Evolutionary conservation across 805 yeast species (phyloP).

Genomic region (Zygotorulaspora sp.): DNA sequence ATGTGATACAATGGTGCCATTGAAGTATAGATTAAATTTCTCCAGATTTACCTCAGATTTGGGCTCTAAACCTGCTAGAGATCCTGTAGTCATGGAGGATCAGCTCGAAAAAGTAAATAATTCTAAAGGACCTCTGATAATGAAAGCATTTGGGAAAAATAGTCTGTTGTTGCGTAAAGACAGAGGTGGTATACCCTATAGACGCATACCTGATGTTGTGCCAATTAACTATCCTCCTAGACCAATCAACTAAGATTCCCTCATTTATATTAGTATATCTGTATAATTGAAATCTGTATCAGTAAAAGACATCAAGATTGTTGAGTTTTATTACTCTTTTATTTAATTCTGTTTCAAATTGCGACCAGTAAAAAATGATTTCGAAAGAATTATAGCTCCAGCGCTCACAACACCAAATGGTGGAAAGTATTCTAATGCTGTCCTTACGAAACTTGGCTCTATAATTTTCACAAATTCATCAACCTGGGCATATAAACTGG

Average conservation of each 20-base stretch:
- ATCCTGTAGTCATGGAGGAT: constrained; percentile 24
- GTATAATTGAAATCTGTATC: too few relatives aligned
- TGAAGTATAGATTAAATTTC: constrained; percentile 26
- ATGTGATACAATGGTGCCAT: constrained; percentile 24
- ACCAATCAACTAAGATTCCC: too few relatives aligned
- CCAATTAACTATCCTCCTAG: constrained; percentile 30
- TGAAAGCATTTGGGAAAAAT: constrained; percentile 35
- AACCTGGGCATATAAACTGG: constrained; percentile 42
- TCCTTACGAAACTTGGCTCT: constrained; percentile 37
- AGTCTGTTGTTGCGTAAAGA: constrained; percentile 30
- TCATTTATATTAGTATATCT: too few relatives aligned
- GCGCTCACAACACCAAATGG: constrained; percentile 39
- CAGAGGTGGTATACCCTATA: constrained; percentile 37
- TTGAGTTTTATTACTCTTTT: constrained; percentile 1
- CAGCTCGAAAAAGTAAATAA: constrained; percentile 9
- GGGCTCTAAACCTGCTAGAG: constrained; percentile 26
- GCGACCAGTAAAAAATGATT: constrained; percentile 12
- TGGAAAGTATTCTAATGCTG: constrained; percentile 39
- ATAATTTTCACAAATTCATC: constrained; percentile 38
- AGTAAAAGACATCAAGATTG: too few relatives aligned
- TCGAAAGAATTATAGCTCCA: constrained; percentile 27
- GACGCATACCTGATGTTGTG: constrained; percentile 30
- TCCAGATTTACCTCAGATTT: constrained; percentile 26
- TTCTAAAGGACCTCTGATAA: constrained; percentile 25
- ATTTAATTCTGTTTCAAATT: constrained; percentile 9